These are phyloP conservation scores for Coriolopsis trogii DNA, from an alignment of 1,284 basidiomycete species.

Conservation along the genomic window DNA sequence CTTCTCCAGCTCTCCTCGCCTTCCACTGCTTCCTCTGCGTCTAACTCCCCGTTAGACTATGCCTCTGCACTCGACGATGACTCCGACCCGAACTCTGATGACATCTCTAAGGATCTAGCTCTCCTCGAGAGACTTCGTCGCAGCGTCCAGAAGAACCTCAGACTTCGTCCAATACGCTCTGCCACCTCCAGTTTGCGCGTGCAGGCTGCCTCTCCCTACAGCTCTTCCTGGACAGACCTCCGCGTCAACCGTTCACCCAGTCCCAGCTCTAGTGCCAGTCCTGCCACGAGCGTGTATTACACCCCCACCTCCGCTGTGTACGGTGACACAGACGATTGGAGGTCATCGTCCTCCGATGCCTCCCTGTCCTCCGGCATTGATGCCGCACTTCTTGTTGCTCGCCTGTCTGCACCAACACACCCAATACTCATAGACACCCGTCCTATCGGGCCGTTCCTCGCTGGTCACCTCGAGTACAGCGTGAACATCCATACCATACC, in stretches of 20 bases:
- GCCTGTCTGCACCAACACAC: slow-evolving; percentile 50
- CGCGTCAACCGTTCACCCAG: slow-evolving; percentile 43
- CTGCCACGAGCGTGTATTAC: slow-evolving; percentile 56
- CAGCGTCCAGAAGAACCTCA: slow-evolving; percentile 73
- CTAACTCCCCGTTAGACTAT: slow-evolving; percentile 32
- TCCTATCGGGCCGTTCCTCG: slow-evolving; percentile 63
- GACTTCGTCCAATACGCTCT: slow-evolving; percentile 72
- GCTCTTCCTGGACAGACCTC: slow-evolving; percentile 29
- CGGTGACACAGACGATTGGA: slow-evolving; percentile 29
- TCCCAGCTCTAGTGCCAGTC: slow-evolving; percentile 48
- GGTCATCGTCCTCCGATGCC: slow-evolving; percentile 28
- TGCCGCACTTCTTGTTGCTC: slow-evolving; percentile 50
- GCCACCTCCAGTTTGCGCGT: slow-evolving; percentile 25
- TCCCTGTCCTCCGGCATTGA: slow-evolving; percentile 44
- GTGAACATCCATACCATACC: slow-evolving; percentile 80
- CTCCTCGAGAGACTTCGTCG: slow-evolving; percentile 67
- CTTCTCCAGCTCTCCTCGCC: slow-evolving; percentile 28
- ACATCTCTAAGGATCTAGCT: slow-evolving; percentile 65
- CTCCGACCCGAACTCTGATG: slow-evolving; percentile 42
- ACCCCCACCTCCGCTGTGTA: slow-evolving; percentile 53
- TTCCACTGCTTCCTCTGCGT: slow-evolving; percentile 38
- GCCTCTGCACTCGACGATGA: slow-evolving; percentile 30
- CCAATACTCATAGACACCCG: slow-evolving; percentile 83
- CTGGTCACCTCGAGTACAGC: slow-evolving; percentile 65
- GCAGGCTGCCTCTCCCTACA: slow-evolving; percentile 35